phyloP scores from a whole-genome alignment of 306 rosid genomes.

The Pyrus betulifolia region DNA sequence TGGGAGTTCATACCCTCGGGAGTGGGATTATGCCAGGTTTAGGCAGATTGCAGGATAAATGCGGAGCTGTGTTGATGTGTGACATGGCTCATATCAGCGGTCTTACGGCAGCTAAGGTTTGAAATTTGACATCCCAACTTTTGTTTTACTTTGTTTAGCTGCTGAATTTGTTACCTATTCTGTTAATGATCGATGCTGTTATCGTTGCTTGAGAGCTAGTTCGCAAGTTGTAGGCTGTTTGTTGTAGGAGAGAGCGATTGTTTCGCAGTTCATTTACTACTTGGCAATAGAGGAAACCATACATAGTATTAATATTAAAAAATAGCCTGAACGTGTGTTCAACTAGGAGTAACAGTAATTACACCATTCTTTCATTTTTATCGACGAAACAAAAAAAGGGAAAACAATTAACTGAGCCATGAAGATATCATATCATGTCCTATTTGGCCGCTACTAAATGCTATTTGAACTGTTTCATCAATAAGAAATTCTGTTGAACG shows the following conservation, averaged over 20 bases:
- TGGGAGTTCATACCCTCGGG: constrained; percentile 90
- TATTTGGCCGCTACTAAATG: neutral
- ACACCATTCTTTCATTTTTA: neutral
- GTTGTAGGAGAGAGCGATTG: neutral
- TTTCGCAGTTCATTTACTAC: neutral
- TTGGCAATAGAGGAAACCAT: neutral
- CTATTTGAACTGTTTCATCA: neutral
- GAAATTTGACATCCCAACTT: constrained; percentile 7
- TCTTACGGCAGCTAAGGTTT: constrained; percentile 79
- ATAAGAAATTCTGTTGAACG: neutral
- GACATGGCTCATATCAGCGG: constrained; percentile 99
- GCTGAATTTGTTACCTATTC: neutral
- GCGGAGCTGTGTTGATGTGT: constrained; percentile 80
- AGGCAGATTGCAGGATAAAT: constrained; percentile 86
- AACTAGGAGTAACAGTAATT: neutral
- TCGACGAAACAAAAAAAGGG: neutral
- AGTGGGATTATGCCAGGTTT: constrained; percentile 87
- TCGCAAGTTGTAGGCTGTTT: neutral
- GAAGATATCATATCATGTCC: neutral
- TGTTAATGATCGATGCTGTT: neutral
- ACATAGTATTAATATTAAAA: no score
- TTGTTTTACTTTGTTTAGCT: neutral
- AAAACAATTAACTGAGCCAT: neutral
- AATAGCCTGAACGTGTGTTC: neutral
- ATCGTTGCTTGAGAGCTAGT: neutral